Conservation (phyloP, 176 grass and related monocot species). For the Panicum miliaceum region DNA sequence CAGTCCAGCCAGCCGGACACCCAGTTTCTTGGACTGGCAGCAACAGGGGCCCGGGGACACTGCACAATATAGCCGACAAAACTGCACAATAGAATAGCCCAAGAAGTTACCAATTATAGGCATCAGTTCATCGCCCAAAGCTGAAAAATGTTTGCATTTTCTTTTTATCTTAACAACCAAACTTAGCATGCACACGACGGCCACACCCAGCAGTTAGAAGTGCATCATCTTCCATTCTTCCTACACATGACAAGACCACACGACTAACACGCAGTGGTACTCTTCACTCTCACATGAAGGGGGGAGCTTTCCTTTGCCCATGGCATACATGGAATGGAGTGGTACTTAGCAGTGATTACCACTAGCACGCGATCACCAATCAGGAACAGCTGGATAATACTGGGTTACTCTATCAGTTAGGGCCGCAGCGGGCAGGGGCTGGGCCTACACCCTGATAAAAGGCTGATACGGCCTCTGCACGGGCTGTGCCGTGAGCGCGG, state of each 20-base stretch:
- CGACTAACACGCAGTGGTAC: neutral
- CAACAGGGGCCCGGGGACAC: neutral
- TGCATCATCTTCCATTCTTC: neutral
- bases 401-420: conserved; percentile 29
- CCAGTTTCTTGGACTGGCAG: neutral
- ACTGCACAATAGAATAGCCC: neutral
- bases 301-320: conserved; percentile 24
- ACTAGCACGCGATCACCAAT: neutral
- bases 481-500: neutral
- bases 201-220: neutral
- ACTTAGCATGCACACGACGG: neutral
- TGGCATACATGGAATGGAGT: conserved; percentile 44
- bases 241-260: neutral
- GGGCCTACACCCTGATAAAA: conserved; percentile 33
- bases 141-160: neutral
- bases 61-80: neutral
- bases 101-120: neutral
- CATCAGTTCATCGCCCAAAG: neutral
- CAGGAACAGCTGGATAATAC: neutral
- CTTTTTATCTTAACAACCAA: neutral
- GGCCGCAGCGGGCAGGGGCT: no score
- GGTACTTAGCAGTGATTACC: conserved; percentile 22
- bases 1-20: neutral
- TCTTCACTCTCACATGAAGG: conserved; percentile 25
- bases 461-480: conserved; percentile 17